Evolutionary conservation across 495 filamentous ascomycete genomes (phyloP), one percentile per base, ranked within the genome.

Genomic region (Parachaetomium inaequale): DNA sequence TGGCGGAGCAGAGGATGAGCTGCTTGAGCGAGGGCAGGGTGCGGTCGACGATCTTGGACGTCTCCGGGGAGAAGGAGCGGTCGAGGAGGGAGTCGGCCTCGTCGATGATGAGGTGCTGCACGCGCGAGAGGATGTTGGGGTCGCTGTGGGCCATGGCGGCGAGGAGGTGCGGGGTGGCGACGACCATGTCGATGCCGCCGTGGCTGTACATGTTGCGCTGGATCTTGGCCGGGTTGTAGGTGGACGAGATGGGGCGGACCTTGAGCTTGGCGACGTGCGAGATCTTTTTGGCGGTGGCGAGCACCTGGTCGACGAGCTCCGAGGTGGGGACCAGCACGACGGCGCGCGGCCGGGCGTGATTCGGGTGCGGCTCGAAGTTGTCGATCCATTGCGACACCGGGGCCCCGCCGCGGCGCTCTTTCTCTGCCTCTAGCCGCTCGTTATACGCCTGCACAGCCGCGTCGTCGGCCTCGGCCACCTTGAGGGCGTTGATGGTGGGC

Each of bases 81-180:
- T 98, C 95, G 69, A 98, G 84, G 14, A 98, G 85, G 14, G 92
- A 96, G 75, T 98, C 94, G 26, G 94, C 94, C 74, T 98, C 94
- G 71, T 98, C 94, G 55, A 95, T 81, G 56, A 98, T 82, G 19
- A 98, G 84, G 73, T 97, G 88, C 36, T 79, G 85, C 56, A 97
- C 93, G 47, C 90, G 88, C 29, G 88, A 90, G 34, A 98, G 84
- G 62, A 98, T 83, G 65, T 95, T 91, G 4, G 93, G 93, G 61
- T 96, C 91, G 21, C 82, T 85, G 65, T 94, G 81, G 10, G 91
- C 91, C 67, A 98, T 89, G 59, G 87, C 91, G 55, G 87, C 79
- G 28, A 98, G 83, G 10, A 98, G 83, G 70, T 96, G 92, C 2
- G 94, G 94, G 0, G 94, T 98, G 15, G 90, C 81, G 49, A 98